These are phyloP conservation scores for Rosa chinensis DNA, from an alignment of 306 rosid genomes.

Conservation along the genomic window DNA sequence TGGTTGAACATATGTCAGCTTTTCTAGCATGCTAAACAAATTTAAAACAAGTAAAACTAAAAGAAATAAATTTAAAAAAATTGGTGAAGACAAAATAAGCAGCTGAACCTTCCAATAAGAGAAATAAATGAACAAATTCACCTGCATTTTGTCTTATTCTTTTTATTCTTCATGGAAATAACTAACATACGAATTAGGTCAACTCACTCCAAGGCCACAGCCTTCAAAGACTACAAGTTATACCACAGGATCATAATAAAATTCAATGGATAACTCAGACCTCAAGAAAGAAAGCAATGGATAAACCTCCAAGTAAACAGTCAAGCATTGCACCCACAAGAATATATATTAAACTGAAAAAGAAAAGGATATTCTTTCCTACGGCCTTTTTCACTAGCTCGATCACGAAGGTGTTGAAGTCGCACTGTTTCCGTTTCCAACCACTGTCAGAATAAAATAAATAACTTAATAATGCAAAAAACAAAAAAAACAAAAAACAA, in stretches of 20 bases:
- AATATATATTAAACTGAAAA: background rate
- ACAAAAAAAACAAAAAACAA: conserved; percentile 2
- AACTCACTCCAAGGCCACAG: background rate
- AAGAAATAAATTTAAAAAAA: background rate
- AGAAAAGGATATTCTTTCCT: conserved; percentile 94
- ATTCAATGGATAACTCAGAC: background rate
- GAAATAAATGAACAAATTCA: background rate
- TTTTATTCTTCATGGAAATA: background rate
- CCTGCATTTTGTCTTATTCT: background rate
- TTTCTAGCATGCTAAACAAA: background rate
- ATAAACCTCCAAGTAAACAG: background rate
- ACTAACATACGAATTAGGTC: background rate
- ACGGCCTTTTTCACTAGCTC: conserved; percentile 97
- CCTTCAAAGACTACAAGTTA: background rate
- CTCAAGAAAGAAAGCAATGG: background rate
- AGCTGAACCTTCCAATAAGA: background rate
- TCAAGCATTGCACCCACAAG: background rate
- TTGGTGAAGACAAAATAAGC: background rate
- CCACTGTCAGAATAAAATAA: conserved; percentile 65
- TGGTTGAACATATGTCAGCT: background rate
- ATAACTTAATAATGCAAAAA: conserved; percentile 19
- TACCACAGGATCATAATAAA: background rate
- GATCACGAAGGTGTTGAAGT: conserved; percentile 95
- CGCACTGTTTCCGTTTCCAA: conserved; percentile 84
- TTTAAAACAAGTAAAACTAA: background rate